Evolutionary conservation across 352 stramenopile genomes (phyloP), one percentile per base, ranked within the genome.

Genomic region (Phytophthora pinifolia): DNA sequence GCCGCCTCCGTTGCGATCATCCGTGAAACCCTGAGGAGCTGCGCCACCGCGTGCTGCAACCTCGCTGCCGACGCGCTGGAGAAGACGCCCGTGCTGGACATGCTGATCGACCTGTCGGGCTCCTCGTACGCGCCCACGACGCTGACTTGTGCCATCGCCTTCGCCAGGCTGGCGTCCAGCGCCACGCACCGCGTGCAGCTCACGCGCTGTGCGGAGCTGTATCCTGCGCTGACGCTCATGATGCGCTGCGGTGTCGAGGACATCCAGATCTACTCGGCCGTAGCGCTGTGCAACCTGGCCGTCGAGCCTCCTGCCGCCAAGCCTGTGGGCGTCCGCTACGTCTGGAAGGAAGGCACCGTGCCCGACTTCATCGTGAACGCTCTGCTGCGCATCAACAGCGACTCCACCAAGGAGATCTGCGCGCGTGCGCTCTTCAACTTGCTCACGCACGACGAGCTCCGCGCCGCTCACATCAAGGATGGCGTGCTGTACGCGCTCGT

Each of bases 361-460:
- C 79, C 80, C 8, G 86, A 96, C 64, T 95, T 96, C 35, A 93
- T 96, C 43, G 87, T 95, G 45, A 96, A 95, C 55, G 88, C 85
- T 12, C 65, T 96, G 27, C 59, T 96, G 32, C 83, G 87, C 9
- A 94, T 94, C 65, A 96, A 96, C 66, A 93, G 79, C 50, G 82
- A 91, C 44, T 88, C 82, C 9, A 95, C 86, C 25, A 96, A 96
- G 50, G 87, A 93, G 47, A 91, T 95, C 32, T 96, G 87, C 35
- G 81, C 85, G 2, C 70, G 84, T 12, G 82, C 78, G 29, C 70
- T 96, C 17, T 96, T 92, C 67, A 96, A 96, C 42, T 46, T 96
- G 45, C 74, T 96, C 34, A 88, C 79, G 1, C 85, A 94, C 43
- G 79, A 92, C 46, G 84, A 93, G 33, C 67, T 84, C 14, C 82